phyloP scores from a whole-genome alignment of 768 basidiomycete genomes.

The Rhizopogon roseolus region DNA sequence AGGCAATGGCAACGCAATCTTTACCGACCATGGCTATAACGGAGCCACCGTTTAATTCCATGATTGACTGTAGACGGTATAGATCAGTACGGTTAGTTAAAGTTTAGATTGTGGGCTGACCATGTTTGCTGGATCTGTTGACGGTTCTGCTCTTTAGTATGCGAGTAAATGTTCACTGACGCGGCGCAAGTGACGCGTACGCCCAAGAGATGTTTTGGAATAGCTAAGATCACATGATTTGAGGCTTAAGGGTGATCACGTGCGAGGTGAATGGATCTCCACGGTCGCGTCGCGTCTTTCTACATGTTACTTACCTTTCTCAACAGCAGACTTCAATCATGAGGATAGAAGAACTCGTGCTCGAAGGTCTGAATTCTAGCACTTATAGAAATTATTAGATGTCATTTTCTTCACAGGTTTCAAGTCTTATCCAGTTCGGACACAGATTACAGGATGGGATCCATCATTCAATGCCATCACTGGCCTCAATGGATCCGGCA shows the following conservation, averaged over 20 bases:
- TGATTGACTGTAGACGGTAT: constrained; percentile 57
- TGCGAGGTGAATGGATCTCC: constrained; percentile 16
- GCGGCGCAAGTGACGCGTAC: constrained; percentile 1
- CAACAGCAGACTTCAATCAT: constrained; percentile 37
- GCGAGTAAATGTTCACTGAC: background rate
- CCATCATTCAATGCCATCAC: constrained; percentile 98
- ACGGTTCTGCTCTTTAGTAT: background rate
- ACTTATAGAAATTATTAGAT: background rate
- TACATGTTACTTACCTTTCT: background rate
- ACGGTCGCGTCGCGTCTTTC: constrained; percentile 27
- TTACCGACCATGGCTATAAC: constrained; percentile 99
- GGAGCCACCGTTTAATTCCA: constrained; percentile 96
- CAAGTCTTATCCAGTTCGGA: constrained; percentile 96
- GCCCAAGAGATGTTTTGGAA: no score
- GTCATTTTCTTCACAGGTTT: constrained; percentile 53
- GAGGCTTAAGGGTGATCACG: constrained; percentile 7
- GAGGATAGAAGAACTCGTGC: constrained; percentile 93
- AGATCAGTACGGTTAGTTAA: background rate
- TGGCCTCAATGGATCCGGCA: constrained; percentile 92
- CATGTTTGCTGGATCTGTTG: background rate
- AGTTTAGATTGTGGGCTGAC: background rate
- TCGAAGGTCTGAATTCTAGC: constrained; percentile 63
- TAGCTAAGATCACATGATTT: no score
- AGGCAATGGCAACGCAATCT: constrained; percentile 97
- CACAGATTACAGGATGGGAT: constrained; percentile 96